A percentile compares a stretch with the other conserved stretches of the same genome.
Evolutionary conservation across 2,329 filamentous ascomycete species (phyloP).

Genomic region (Sarocladium oryzae): DNA sequence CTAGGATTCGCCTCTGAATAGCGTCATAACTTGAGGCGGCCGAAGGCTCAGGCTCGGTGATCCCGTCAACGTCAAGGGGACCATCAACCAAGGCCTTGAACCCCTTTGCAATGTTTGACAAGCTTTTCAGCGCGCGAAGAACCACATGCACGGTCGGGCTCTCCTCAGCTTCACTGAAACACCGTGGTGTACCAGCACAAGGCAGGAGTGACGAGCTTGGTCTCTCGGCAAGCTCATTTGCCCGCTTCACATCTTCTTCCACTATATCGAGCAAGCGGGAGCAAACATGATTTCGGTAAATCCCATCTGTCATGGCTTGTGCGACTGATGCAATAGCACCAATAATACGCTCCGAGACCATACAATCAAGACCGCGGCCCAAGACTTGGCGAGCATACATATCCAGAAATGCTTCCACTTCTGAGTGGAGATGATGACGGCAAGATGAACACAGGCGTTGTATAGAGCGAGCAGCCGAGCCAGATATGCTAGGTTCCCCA

Average conservation of each 20-base stretch:
- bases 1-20: slow-evolving; percentile 41
- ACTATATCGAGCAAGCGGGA: slow-evolving; percentile 55
- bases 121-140: slow-evolving; percentile 56
- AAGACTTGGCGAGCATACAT: slow-evolving; percentile 62
- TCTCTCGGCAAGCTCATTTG: slow-evolving; percentile 16
- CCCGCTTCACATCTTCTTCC: slow-evolving; percentile 43
- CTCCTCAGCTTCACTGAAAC: slow-evolving; percentile 23
- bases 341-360: slow-evolving; percentile 67
- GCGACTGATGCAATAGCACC: slow-evolving; percentile 70
- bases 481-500: slow-evolving; percentile 53
- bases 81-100: slow-evolving; percentile 62
- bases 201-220: slow-evolving; percentile 12
- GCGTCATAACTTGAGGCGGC: slow-evolving; percentile 17
- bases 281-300: slow-evolving; percentile 46
- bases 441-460: slow-evolving; percentile 69
- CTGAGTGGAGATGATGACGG: slow-evolving; percentile 57
- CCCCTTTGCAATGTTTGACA: slow-evolving; percentile 65
- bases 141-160: slow-evolving; percentile 44
- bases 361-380: slow-evolving; percentile 49
- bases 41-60: slow-evolving; percentile 18
- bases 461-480: slow-evolving; percentile 69
- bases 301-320: slow-evolving; percentile 59
- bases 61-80: slow-evolving; percentile 59
- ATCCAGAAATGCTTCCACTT: slow-evolving; percentile 61
- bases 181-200: slow-evolving; percentile 19